Conservation (phyloP, 2,329 filamentous ascomycete species). For the Fusarium hainanense region DNA sequence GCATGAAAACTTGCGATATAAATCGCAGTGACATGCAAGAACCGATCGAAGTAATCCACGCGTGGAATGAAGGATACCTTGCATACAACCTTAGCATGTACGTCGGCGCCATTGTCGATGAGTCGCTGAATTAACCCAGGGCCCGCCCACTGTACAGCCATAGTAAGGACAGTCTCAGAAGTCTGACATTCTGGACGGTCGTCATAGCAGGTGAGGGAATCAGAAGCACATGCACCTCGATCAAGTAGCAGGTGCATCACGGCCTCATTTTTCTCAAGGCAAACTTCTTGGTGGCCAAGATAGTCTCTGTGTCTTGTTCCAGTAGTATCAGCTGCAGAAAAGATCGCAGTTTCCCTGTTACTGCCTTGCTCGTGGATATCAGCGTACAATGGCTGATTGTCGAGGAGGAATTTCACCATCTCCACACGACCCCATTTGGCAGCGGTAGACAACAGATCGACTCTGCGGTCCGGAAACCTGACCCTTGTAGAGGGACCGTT, state of each 20-base stretch:
- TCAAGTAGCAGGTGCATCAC: neutral
- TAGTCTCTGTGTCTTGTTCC: rapidly evolving
- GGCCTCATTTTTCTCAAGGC: neutral
- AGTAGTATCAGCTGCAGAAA: rapidly evolving
- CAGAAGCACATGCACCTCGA: neutral
- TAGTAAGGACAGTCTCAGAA: neutral
- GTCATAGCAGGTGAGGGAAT: rapidly evolving
- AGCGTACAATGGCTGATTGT: neutral
- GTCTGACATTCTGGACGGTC: neutral
- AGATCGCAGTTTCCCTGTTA: rapidly evolving
- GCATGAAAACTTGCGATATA: neutral
- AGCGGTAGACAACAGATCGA: neutral
- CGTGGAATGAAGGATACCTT: rapidly evolving
- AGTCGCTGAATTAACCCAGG: rapidly evolving
- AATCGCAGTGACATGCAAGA: neutral
- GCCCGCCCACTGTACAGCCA: neutral
- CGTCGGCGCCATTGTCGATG: neutral
- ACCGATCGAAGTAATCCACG: no score
- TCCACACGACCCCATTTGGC: neutral
- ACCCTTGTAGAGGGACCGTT: neutral
- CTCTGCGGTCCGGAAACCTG: neutral
- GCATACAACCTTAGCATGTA: rapidly evolving
- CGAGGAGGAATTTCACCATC: neutral
- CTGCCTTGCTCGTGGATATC: neutral
- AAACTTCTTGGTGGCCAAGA: rapidly evolving